Evolutionary conservation across 768 basidiomycete genomes (phyloP).

Genomic region (Auriscalpium vulgare): DNA sequence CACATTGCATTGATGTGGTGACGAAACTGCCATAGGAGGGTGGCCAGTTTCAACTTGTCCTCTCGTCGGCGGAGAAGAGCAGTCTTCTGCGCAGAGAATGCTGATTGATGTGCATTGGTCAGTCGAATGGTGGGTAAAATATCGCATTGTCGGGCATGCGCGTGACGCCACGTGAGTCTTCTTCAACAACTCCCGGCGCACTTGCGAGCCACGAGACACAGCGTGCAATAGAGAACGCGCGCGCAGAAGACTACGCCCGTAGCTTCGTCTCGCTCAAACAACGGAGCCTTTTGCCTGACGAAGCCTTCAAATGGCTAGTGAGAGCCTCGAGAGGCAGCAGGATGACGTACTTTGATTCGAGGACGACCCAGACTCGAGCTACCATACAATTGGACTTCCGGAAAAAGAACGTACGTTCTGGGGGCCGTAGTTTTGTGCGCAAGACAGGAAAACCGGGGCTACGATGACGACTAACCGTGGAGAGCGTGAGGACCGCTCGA

Average conservation of each 20-base stretch:
- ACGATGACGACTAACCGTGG: too few relatives aligned
- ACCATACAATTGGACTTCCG: too few relatives aligned
- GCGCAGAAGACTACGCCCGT: background rate
- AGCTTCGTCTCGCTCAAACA: background rate
- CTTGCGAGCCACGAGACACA: background rate
- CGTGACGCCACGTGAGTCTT: background rate
- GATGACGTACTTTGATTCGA: background rate
- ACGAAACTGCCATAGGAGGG: background rate
- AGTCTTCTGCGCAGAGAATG: background rate
- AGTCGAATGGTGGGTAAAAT: background rate
- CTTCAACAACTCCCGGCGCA: background rate
- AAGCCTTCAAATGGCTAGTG: too few relatives aligned
- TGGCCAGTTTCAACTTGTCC: too few relatives aligned
- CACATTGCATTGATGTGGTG: background rate
- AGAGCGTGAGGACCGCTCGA: too few relatives aligned
- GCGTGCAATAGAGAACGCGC: background rate
- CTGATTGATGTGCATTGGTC: too few relatives aligned
- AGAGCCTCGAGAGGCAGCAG: background rate
- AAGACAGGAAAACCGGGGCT: too few relatives aligned
- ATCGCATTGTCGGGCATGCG: background rate
- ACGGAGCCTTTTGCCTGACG: background rate
- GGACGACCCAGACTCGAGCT: background rate
- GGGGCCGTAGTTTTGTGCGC: too few relatives aligned
- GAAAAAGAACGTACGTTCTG: too few relatives aligned
- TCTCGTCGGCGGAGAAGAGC: background rate